Evolutionary conservation across 2,329 filamentous ascomycete species (phyloP), one percentile per base, ranked within the genome.

Genomic region (Paecilomyces sp.): DNA sequence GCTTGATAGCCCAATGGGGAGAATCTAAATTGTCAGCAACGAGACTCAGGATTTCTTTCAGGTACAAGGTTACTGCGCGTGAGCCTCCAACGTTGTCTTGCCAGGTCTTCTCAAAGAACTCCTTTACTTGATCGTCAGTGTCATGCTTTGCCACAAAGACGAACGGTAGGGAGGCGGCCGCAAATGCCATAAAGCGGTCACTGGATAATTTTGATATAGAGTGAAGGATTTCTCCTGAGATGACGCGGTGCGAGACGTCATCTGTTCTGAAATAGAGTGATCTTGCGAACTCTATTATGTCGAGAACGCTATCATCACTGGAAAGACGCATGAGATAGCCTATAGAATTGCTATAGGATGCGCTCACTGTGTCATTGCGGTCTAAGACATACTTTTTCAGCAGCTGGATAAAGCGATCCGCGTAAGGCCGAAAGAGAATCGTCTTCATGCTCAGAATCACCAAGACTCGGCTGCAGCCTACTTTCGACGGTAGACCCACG

Each of bases 401-500:
- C 9, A 92, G 72, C 64, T 87, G 88, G 56, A 97, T 79, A 67
- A 97, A 92, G 8, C 83, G 80, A 63, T 90, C 85, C 12, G 90
- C 88, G 67, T 92, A 87, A 0, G 90, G 87, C 41, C 83, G 84
- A 73, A 97, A 90, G 31, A 92, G 80, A 41, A 87, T 82, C 36
- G 84, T 85, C 12, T 91, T 85, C 56, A 92, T 93, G 56, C 91
- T 90, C 7, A 99, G 81, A 0, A 91, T 92, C 7, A 90, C 89
- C 33, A 99, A 81, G 1, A 97, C 87, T 58, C 91, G 86, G 64
- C 89, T 90, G 68, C 92, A 95, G 41, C 92, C 94, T 55, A 97
- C 89, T 77, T 97, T 97, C 0, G 92, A 95, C 1, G 93, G 93
- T 76, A 97, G 87, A 1, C 92, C 93, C 41, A 99, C 87, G 1